Percentiles rank a stretch among this genome's conserved stretches.
These are phyloP conservation scores for Wickerhamiella galacta DNA, from an alignment of 805 yeast genomes.

Conservation along the genomic window DNA sequence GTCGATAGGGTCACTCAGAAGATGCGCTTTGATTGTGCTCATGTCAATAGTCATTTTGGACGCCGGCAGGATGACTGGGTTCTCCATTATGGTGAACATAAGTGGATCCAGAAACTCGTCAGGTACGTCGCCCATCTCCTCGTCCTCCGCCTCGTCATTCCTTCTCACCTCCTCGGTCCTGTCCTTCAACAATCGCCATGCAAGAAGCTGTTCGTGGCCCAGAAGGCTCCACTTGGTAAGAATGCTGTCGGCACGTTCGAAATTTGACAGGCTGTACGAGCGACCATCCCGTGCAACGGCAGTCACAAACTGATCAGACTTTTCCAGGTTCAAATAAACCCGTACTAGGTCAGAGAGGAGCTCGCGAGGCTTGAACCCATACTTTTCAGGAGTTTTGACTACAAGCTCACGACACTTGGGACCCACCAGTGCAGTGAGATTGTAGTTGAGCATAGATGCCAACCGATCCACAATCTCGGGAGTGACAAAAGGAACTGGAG, in stretches of 20 bases:
- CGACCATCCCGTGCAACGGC: slow-evolving; percentile 89
- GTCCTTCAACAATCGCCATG: slow-evolving; percentile 54
- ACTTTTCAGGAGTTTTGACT: slow-evolving; percentile 68
- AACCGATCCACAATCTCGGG: slow-evolving; percentile 85
- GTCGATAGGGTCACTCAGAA: slow-evolving; percentile 87
- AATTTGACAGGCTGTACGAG: slow-evolving; percentile 54
- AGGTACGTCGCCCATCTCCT: slow-evolving; percentile 83
- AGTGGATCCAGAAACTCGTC: slow-evolving; percentile 94
- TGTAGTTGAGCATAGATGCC: slow-evolving; percentile 91
- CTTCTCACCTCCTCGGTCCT: slow-evolving; percentile 13
- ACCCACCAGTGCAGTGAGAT: slow-evolving; percentile 82
- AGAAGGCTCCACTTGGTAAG: slow-evolving; percentile 39
- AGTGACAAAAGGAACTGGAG: slow-evolving; percentile 71
- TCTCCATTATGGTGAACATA: slow-evolving; percentile 89
- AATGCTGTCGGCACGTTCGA: slow-evolving; percentile 54
- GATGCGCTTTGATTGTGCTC: slow-evolving; percentile 81
- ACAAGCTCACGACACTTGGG: slow-evolving; percentile 82
- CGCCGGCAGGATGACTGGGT: slow-evolving; percentile 87
- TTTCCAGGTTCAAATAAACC: slow-evolving; percentile 56
- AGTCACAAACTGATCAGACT: slow-evolving; percentile 44
- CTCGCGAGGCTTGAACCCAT: slow-evolving; percentile 64
- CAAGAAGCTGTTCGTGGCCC: slow-evolving; percentile 35
- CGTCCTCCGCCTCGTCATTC: slow-evolving; percentile 63
- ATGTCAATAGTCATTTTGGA: slow-evolving; percentile 76
- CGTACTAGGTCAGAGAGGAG: slow-evolving; percentile 53